Evolutionary conservation across 164 flowering plant species (phyloP).

Genomic region (Euptelea pleiosperma): DNA sequence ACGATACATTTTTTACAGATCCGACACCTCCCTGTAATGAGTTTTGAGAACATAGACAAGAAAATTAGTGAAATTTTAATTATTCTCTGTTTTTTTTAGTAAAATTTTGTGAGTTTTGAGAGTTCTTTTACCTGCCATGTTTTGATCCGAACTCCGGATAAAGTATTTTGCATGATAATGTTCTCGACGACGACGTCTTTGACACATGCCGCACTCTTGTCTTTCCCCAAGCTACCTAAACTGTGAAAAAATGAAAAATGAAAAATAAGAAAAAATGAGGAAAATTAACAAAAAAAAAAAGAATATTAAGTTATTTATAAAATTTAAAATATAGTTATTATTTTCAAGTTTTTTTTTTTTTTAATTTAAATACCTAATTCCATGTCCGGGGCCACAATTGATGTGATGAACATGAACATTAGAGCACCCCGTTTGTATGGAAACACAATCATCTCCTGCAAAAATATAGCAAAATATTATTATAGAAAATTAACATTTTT

Average conservation of each 20-base stretch:
- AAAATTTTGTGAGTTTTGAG: not conserved
- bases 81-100: no score
- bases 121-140: constrained; percentile 58
- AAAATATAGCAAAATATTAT: not conserved
- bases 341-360: not conserved
- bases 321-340: no score
- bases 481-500: no score
- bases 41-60: not conserved
- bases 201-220: constrained; percentile 61
- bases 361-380: constrained; percentile 54
- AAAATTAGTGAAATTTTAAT: no score
- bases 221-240: constrained; percentile 84
- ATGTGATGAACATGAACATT: constrained; percentile 63
- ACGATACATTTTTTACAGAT: constrained; percentile 56
- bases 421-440: constrained; percentile 83
- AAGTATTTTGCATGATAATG: constrained; percentile 40
- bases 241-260: constrained; percentile 31
- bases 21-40: constrained; percentile 66
- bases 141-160: constrained; percentile 62
- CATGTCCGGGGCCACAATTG: constrained; percentile 93
- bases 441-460: constrained; percentile 93
- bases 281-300: not conserved
- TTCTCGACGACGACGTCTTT: constrained; percentile 48
- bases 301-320: no score
- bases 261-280: not conserved